Percentiles rank a stretch among this genome's conserved stretches.
Evolutionary conservation across 148 eudicot genomes (phyloP).

Genomic region (Rheum nobile): DNA sequence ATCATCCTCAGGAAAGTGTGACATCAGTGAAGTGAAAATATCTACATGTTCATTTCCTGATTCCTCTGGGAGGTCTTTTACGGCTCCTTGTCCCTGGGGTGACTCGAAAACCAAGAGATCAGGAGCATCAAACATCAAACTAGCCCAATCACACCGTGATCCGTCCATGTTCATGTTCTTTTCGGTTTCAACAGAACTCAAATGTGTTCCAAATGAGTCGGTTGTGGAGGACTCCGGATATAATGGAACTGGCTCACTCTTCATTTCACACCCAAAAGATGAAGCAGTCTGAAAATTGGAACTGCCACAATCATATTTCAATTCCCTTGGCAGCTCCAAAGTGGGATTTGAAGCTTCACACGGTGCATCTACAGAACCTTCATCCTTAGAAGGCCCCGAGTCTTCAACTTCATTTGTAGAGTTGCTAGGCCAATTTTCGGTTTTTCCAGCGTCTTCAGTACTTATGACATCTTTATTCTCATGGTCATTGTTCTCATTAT

Average conservation of each 20-base stretch:
- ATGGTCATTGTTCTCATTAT: slow-evolving; percentile 29
- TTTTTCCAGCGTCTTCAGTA: slow-evolving; percentile 13
- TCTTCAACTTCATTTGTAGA: slow-evolving; percentile 7
- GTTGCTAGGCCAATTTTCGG: slow-evolving; percentile 14
- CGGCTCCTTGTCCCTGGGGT: slow-evolving; percentile 34
- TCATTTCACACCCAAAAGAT: slow-evolving; percentile 14
- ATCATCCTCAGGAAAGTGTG: slow-evolving; percentile 20
- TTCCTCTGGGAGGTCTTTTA: slow-evolving; percentile 28
- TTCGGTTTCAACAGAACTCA: slow-evolving; percentile 23
- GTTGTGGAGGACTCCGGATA: slow-evolving; percentile 12
- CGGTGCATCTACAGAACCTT: slow-evolving; percentile 13
- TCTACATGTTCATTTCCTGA: slow-evolving; percentile 28
- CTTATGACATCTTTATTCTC: slow-evolving; percentile 19
- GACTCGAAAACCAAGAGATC: slow-evolving; percentile 59
- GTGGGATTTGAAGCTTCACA: slow-evolving; percentile 25
- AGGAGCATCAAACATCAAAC: slow-evolving; percentile 20
- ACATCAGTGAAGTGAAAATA: slow-evolving; percentile 22
- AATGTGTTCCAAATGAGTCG: slow-evolving; percentile 24
- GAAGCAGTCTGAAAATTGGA: slow-evolving; percentile 17
- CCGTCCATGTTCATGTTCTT: slow-evolving; percentile 34
- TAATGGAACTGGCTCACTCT: slow-evolving; percentile 18
- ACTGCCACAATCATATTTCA: slow-evolving; percentile 34
- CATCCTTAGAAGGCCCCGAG: slow-evolving; percentile 11
- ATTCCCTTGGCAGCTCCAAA: slow-evolving; percentile 24
- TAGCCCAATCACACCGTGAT: slow-evolving; percentile 47